Evolutionary conservation across 2,329 filamentous ascomycete genomes (phyloP).

Genomic region (Stagonosporopsis cucurbitacearum): DNA sequence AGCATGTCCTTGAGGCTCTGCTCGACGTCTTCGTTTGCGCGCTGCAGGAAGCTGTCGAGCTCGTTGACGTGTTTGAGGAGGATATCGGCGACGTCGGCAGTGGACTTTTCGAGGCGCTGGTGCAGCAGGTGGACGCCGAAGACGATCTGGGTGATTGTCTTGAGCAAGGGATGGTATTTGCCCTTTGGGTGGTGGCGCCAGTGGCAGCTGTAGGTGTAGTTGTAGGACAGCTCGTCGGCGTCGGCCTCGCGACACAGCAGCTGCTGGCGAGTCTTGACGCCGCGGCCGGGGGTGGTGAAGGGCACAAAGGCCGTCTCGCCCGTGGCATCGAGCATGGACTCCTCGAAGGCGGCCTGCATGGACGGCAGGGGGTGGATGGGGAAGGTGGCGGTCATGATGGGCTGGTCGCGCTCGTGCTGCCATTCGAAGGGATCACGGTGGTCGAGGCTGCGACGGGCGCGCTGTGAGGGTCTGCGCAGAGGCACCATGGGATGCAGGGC

Average conservation of each 20-base stretch:
- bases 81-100: constrained; percentile 85
- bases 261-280: constrained; percentile 45
- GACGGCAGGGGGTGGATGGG: constrained; percentile 74
- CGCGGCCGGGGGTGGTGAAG: constrained; percentile 52
- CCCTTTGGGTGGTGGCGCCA: constrained; percentile 81
- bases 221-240: constrained; percentile 71
- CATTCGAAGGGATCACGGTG: constrained; percentile 39
- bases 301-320: constrained; percentile 42
- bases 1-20: constrained; percentile 77
- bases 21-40: constrained; percentile 82
- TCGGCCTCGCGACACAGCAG: constrained; percentile 65
- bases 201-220: constrained; percentile 72
- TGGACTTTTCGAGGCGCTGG: constrained; percentile 84
- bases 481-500: constrained; percentile 31
- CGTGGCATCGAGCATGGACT: constrained; percentile 77
- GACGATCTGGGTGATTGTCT: constrained; percentile 88
- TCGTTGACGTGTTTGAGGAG: constrained; percentile 93
- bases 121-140: constrained; percentile 91
- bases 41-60: constrained; percentile 87
- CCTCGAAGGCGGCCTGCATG: constrained; percentile 83
- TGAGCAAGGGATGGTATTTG: constrained; percentile 84
- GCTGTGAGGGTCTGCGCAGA: constrained; percentile 31
- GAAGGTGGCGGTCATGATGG: constrained; percentile 46
- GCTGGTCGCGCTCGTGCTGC: constrained; percentile 42
- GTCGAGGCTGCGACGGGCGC: constrained; percentile 28